Percentiles rank a stretch among this genome's conserved stretches.
These are phyloP conservation scores for Hypoxylon sp. DNA, from an alignment of 2,329 filamentous ascomycete species.

Conservation along the genomic window DNA sequence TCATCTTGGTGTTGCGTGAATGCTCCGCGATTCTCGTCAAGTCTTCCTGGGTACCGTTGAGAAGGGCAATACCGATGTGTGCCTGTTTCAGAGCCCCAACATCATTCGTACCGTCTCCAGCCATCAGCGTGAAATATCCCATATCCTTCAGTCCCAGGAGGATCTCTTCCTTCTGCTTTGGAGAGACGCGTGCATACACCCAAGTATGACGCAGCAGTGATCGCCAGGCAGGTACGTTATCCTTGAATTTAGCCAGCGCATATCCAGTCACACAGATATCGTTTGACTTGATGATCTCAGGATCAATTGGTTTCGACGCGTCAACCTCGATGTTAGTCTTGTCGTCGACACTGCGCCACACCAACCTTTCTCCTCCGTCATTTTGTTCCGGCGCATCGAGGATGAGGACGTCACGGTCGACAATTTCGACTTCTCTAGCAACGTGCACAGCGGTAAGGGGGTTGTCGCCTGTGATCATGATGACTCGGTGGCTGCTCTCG, in stretches of 20 bases:
- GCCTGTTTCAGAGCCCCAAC: slow-evolving; percentile 98
- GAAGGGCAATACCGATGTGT: slow-evolving; percentile 93
- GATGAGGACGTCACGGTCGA: slow-evolving; percentile 94
- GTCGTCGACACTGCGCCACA: slow-evolving; percentile 97
- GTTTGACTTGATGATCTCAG: slow-evolving; percentile 83
- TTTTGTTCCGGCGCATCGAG: slow-evolving; percentile 95
- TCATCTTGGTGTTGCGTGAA: slow-evolving; percentile 95
- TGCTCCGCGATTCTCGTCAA: slow-evolving; percentile 93
- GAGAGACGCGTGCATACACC: slow-evolving; percentile 98
- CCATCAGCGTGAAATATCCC: slow-evolving; percentile 99
- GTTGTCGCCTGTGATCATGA: slow-evolving; percentile 99
- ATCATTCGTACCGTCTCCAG: slow-evolving; percentile 97
- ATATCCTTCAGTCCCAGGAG: slow-evolving; percentile 95
- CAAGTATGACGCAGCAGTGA: slow-evolving; percentile 89
- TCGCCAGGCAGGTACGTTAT: slow-evolving; percentile 75
- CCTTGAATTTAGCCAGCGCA: slow-evolving; percentile 89
- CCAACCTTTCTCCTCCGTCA: slow-evolving; percentile 80
- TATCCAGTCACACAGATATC: slow-evolving; percentile 97
- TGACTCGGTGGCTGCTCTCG: slow-evolving; percentile 96
- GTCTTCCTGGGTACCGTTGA: slow-evolving; percentile 94
- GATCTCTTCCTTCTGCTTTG: slow-evolving; percentile 99
- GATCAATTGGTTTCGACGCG: slow-evolving; percentile 81
- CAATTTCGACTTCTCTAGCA: slow-evolving; percentile 94
- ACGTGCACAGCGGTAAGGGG: slow-evolving; percentile 96
- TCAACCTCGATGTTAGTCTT: slow-evolving; percentile 88